A percentile compares a stretch with the other conserved stretches of the same genome.
Conservation (phyloP, 345 rosid species). For the Sisymbrium altissimum region DNA sequence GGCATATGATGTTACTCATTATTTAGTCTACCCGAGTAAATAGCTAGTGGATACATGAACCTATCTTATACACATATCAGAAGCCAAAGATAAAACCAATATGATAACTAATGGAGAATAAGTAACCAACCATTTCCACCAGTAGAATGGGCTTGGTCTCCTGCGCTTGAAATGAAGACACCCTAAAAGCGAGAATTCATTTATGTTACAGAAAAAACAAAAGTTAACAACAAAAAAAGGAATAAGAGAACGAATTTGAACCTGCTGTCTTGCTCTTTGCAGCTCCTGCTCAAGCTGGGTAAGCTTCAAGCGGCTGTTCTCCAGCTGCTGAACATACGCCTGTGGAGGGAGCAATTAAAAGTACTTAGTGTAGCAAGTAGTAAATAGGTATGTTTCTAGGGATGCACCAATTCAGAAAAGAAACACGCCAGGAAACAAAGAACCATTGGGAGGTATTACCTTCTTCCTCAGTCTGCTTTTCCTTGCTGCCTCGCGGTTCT, state of each 20-base stretch:
- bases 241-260: conserved; percentile 29
- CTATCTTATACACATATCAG: not conserved
- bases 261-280: conserved; percentile 99
- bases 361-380: not conserved
- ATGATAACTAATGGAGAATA: not conserved
- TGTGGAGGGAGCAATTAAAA: conserved; percentile 27
- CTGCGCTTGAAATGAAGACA: conserved; percentile 90
- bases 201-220: not conserved
- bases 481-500: conserved; percentile 98
- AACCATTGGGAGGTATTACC: conserved; percentile 36
- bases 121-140: conserved; percentile 84
- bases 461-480: conserved; percentile 95
- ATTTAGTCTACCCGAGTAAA: conserved; percentile 2
- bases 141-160: conserved; percentile 87
- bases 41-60: not conserved
- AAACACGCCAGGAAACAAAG: not conserved
- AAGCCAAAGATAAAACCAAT: not conserved
- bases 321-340: conserved; percentile 99
- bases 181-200: conserved; percentile 47
- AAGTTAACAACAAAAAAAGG: not conserved
- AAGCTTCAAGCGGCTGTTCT: conserved; percentile 92
- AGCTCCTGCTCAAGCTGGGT: conserved; percentile 97
- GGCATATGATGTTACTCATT: not conserved
- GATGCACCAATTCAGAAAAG: not conserved
- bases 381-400: not conserved